Evolutionary conservation across 2,329 filamentous ascomycete species (phyloP), one percentile per base, ranked within the genome.

Genomic region (Fusarium virguliforme): DNA sequence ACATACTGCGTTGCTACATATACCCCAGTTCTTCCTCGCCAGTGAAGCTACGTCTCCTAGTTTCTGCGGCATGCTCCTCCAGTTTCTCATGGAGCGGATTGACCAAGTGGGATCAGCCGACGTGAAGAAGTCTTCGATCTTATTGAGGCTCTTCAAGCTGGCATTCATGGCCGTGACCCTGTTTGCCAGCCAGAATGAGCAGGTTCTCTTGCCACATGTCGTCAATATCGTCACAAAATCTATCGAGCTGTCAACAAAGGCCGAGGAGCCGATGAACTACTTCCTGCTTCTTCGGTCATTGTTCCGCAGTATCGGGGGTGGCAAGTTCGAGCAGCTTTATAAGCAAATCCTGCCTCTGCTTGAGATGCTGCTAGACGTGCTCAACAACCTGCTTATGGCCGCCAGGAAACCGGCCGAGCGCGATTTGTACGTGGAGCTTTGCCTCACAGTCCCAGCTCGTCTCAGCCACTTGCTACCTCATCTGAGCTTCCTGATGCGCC

Each of bases 81-180:
- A 97, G 72, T 99, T 99, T 78, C 85, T 99, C 66, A 99, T 99
- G 96, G 93, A 95, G 75, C 92, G 94, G 59, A 97, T 99, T 64
- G 93, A 97, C 70, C 93, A 99, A 79, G 94, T 99, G 46, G 96
- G 96, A 24, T 96, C 94, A 1, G 91, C 92, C 8, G 94, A 99
- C 80, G 91, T 96, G 59, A 94, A 94, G 78, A 97, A 95, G 81
- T 95, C 96, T 0, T 95, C 94, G 6, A 97, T 99, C 53, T 84
- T 99, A 35, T 84, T 99, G 56, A 89, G 97, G 61, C 89, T 99
- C 57, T 99, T 98, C 84, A 99, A 99, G 82, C 83, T 99, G 56
- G 97, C 95, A 1, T 99, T 99, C 81, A 99, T 99, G 96, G 97
- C 97, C 0, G 96, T 99, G 40, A 99, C 96, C 0, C 86, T 99